Evolutionary conservation across 768 basidiomycete genomes (phyloP).

Genomic region (Dioszegia hungarica): DNA sequence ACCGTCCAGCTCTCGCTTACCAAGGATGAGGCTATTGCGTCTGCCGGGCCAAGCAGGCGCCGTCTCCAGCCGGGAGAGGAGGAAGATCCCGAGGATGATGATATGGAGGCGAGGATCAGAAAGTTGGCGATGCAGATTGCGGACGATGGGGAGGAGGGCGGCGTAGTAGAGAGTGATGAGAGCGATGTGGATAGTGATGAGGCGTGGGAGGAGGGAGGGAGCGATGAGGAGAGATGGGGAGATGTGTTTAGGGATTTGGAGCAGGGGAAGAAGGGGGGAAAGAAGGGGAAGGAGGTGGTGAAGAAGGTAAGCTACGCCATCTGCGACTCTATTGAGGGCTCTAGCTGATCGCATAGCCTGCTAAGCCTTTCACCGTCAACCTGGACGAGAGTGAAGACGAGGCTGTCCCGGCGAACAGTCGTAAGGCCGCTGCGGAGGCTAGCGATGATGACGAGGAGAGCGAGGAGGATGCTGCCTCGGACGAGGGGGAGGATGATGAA

Average conservation of each 20-base stretch:
- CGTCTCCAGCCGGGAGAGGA: constrained; percentile 21
- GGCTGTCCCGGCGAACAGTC: constrained; percentile 49
- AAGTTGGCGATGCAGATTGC: constrained; percentile 48
- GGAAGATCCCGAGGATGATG: constrained; percentile 48
- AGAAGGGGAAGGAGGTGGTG: constrained; percentile 36
- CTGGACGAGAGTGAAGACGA: constrained; percentile 56
- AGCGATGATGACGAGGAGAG: constrained; percentile 28
- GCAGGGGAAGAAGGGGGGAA: constrained; percentile 29
- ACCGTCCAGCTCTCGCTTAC: constrained; percentile 23
- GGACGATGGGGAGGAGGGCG: constrained; percentile 36
- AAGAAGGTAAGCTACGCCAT: constrained; percentile 28
- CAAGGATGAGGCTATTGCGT: constrained; percentile 21
- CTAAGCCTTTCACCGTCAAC: constrained; percentile 39
- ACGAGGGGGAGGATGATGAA: constrained; percentile 20
- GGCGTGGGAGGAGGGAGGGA: constrained; percentile 49
- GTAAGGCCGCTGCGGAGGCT: constrained; percentile 37
- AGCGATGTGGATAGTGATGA: constrained; percentile 49
- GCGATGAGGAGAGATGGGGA: constrained; percentile 49
- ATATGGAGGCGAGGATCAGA: constrained; percentile 45
- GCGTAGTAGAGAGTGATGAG: constrained; percentile 40
- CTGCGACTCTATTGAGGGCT: not conserved
- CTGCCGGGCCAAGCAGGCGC: constrained; percentile 16
- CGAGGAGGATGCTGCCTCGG: constrained; percentile 15
- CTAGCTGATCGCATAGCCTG: constrained; percentile 19
- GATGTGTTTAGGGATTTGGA: constrained; percentile 44